Evolutionary conservation across 768 basidiomycete species (phyloP), one percentile per base, ranked within the genome.

Genomic region (Podaxis mareebaensis): DNA sequence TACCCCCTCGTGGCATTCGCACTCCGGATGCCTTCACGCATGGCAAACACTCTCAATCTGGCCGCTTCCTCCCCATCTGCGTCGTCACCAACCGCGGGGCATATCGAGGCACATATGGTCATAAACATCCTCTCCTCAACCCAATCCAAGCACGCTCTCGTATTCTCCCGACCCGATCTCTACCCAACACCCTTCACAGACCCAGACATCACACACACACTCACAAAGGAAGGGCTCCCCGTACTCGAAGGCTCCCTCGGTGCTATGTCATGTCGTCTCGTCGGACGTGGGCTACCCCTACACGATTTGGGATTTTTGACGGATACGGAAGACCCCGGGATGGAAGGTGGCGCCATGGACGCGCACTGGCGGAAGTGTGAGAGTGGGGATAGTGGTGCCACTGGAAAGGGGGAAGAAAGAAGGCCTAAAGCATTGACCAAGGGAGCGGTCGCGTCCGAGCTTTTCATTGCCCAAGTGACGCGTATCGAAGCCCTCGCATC

Each of bases 1-100:
- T 79, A 87, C 67, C 94, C 95, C 0, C 84, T 97, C 61, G 84
- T 99, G 69, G 84, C 93, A 0, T 99, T 98, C 73, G 90, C 95
- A 17, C 82, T 99, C 20, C 90, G 94, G 38, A 81, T 94, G 17
- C 96, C 96, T 3, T 96, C 95, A 0, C 83, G 94, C 3, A 92
- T 96, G 86, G 94, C 95, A 0, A 76, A 80, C 2, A 77, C 85
- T 0, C 81, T 92, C 28, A 76, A 77, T 58, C 59, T 78, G 1
- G 61, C 69, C 5, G 61, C 58, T 6, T 65, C 67, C 4, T 36
- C 39, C 20, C 24, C 66, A 20, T 58, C 67, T 13, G 48, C 66
- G 53, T 67, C 13, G 13, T 60, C 60, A 22, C 53, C 68, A 13
- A 61, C 67, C 44, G 64, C 8, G 8, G 33, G 0, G 33, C 33